Evolutionary conservation across 2,329 filamentous ascomycete genomes (phyloP).

Genomic region (Dothistroma septosporum): DNA sequence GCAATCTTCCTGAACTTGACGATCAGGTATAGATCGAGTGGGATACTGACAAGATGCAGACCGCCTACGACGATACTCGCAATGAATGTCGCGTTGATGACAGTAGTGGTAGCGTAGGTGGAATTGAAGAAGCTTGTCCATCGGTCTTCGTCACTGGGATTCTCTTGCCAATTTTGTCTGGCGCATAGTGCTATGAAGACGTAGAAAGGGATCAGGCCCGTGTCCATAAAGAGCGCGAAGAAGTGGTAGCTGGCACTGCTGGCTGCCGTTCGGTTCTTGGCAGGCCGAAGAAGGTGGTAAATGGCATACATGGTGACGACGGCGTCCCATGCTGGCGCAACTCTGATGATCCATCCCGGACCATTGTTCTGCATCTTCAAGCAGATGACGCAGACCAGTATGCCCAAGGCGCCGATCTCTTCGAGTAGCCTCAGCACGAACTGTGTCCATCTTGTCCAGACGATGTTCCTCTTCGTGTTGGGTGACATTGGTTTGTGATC

Average conservation of each 20-base stretch:
- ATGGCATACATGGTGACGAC: constrained; percentile 70
- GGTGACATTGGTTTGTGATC: constrained; percentile 64
- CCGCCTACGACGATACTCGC: constrained; percentile 59
- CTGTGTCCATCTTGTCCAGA: constrained; percentile 64
- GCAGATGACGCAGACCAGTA: constrained; percentile 72
- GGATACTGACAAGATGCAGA: constrained; percentile 66
- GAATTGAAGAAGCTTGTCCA: constrained; percentile 69
- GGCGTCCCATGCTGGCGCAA: constrained; percentile 66
- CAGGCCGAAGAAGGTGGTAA: constrained; percentile 70
- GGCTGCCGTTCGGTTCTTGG: constrained; percentile 66
- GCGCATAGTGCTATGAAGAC: constrained; percentile 56
- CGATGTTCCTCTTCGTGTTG: constrained; percentile 67
- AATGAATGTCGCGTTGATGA: constrained; percentile 62
- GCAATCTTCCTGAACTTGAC: constrained; percentile 78
- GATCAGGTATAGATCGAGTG: constrained; percentile 69
- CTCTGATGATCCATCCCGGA: constrained; percentile 26
- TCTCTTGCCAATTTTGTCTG: constrained; percentile 50
- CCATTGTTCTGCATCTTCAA: constrained; percentile 52
- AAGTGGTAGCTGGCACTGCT: constrained; percentile 87
- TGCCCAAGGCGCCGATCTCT: constrained; percentile 64
- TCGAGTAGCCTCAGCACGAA: constrained; percentile 64
- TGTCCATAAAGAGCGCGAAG: constrained; percentile 72
- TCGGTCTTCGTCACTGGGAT: constrained; percentile 41
- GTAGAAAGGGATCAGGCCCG: constrained; percentile 60
- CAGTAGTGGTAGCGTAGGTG: constrained; percentile 54